Conservation (phyloP, 2,329 filamentous ascomycete genomes). For the Phyllosticta citrichinensis region DNA sequence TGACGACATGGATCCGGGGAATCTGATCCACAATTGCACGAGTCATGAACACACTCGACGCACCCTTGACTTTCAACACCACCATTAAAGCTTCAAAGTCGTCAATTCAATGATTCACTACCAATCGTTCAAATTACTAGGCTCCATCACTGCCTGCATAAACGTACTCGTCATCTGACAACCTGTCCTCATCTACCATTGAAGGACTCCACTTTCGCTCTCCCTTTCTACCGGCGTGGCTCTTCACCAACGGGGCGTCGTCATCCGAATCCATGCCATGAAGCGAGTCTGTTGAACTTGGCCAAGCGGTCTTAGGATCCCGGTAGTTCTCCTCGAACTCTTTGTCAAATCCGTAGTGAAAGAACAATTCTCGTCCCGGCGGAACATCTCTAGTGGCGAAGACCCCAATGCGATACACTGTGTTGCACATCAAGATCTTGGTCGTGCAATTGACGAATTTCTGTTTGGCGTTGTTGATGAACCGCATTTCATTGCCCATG, state of each 20-base stretch:
- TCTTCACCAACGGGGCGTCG: neutral
- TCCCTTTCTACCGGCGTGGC: neutral
- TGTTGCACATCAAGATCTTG: conserved; percentile 61
- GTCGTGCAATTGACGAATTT: conserved; percentile 51
- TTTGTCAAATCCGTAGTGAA: conserved; percentile 54
- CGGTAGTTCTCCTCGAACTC: neutral
- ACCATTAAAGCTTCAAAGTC: too few relatives aligned
- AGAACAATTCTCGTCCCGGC: conserved; percentile 68
- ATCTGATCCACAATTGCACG: neutral
- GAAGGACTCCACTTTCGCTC: neutral
- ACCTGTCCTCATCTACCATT: neutral
- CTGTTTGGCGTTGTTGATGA: conserved; percentile 68
- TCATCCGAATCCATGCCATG: neutral
- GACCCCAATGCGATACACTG: conserved; percentile 64
- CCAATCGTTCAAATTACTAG: neutral
- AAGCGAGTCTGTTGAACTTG: neutral
- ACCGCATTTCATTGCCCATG: conserved; percentile 71
- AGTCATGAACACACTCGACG: neutral
- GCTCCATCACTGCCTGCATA: neutral
- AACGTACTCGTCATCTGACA: neutral
- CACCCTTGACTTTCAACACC: too few relatives aligned
- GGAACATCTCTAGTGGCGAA: conserved; percentile 57
- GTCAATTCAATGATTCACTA: too few relatives aligned
- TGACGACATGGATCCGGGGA: neutral
- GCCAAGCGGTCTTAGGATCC: neutral